Conservation (phyloP, 2,329 filamentous ascomycete genomes). For the Fragosphaeria purpurea region DNA sequence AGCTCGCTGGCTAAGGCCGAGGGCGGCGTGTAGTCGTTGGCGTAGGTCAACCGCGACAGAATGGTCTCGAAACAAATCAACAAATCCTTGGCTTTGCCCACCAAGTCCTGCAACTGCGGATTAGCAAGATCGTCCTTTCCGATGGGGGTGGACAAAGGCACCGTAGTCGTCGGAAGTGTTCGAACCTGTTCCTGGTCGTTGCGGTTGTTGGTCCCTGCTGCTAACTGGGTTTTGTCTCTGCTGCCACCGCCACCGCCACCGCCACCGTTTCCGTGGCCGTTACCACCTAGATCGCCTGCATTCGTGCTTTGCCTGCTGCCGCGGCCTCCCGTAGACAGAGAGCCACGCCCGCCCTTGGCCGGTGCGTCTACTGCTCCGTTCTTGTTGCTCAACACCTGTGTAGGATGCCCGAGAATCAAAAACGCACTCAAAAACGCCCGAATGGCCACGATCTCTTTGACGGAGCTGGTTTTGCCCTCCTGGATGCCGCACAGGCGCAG, state of each 20-base stretch:
- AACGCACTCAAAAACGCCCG: constrained; percentile 73
- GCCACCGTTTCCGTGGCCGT: too few relatives aligned
- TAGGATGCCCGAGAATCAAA: constrained; percentile 68
- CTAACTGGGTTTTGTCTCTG: too few relatives aligned
- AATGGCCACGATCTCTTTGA: constrained; percentile 59
- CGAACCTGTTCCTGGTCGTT: constrained; percentile 40
- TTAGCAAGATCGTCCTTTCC: constrained; percentile 46
- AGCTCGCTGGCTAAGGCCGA: constrained; percentile 52
- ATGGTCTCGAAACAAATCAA: constrained; percentile 70
- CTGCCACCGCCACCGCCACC: too few relatives aligned
- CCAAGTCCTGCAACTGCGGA: constrained; percentile 58
- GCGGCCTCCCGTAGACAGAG: too few relatives aligned
- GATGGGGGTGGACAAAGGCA: constrained; percentile 32
- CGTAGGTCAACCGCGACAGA: constrained; percentile 52
- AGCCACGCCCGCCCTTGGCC: too few relatives aligned
- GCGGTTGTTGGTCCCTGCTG: background rate
- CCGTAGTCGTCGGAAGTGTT: constrained; percentile 5
- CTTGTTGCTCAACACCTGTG: constrained; percentile 67
- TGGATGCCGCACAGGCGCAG: constrained; percentile 60
- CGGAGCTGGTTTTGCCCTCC: constrained; percentile 52
- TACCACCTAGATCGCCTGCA: background rate
- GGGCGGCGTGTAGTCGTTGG: constrained; percentile 58
- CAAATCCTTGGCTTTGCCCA: constrained; percentile 67
- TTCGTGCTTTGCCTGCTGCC: background rate
- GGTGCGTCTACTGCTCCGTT: constrained; percentile 23